These are phyloP conservation scores for Trichoderma parareesei DNA, from an alignment of 495 filamentous ascomycete genomes.

Conservation along the genomic window DNA sequence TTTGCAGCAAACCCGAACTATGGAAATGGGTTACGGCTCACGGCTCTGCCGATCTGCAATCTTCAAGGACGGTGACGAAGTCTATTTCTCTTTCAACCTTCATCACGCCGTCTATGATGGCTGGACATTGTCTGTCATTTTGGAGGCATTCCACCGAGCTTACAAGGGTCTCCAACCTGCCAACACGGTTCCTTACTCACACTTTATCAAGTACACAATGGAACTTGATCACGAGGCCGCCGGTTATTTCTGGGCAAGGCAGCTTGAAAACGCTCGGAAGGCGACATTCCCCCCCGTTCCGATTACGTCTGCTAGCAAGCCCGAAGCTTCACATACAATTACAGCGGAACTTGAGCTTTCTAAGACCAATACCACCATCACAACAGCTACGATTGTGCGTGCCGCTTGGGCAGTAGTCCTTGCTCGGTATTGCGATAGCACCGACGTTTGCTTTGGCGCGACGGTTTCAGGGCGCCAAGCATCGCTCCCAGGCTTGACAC, in stretches of 20 bases:
- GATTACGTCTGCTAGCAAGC: neutral
- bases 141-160: neutral
- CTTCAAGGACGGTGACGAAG: conserved; percentile 10
- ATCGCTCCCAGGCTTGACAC: conserved; percentile 31
- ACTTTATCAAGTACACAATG: neutral
- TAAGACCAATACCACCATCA: conserved; percentile 11
- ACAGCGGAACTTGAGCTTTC: neutral
- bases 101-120: conserved; percentile 12
- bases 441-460: conserved; percentile 42
- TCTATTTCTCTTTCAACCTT: conserved; percentile 42
- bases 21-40: conserved; percentile 13
- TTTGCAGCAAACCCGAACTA: neutral
- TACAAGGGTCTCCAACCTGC: neutral
- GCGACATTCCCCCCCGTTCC: neutral
- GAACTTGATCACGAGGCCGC: neutral
- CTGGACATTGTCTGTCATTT: neutral
- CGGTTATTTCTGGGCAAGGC: neutral
- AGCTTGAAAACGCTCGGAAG: neutral
- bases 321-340: conserved; percentile 9
- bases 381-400: conserved; percentile 36
- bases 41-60: conserved; percentile 20
- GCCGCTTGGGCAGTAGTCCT: conserved; percentile 17
- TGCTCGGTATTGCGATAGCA: conserved; percentile 25
- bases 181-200: neutral
- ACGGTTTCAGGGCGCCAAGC: conserved; percentile 23